Evolutionary conservation across 2,329 filamentous ascomycete species (phyloP), one percentile per base, ranked within the genome.

Genomic region (Cladorrhinum sp.): DNA sequence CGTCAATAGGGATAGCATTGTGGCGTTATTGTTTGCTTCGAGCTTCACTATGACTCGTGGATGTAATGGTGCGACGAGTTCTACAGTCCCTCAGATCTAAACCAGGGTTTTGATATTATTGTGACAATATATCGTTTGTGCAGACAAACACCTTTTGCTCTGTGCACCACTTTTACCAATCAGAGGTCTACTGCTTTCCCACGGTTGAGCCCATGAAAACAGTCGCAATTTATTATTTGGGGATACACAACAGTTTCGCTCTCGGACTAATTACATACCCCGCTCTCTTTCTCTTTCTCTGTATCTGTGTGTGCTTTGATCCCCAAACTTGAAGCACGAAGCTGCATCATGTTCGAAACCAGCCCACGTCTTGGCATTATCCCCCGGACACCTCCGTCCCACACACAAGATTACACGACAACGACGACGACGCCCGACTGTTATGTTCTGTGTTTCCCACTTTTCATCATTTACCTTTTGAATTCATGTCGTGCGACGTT

Each of bases 11-110:
- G 18, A 32, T 10, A 23, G 6, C 18, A 23, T 4, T 12, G 50
- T 52, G 50, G 50, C 50, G 50, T 29, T 29, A 20, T 9, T 52
- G 50, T 52, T 52, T 52, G 50, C 25, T 52, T 32, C 8, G 18
- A 48, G 13, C 6, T 9, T n/a, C 8, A 5, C 18, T n/a, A 7
- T 48, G 16, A 48, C 41, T 48, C 41, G 41, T 16, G 5, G 18
- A 20, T 7, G 7, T 6, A 13, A 32, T 48, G 41, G 41, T 48
- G 41, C 13, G 41, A 48, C 29, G n/a, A n/a, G n/a, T n/a, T n/a
- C n/a, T n/a, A n/a, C n/a, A n/a, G n/a, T n/a, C n/a, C n/a, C n/a
- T n/a, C n/a, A n/a, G n/a, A 32, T 32, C 29, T 7, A 32, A 32
- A 32, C 29, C 29, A 32, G 29, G 29, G n/a, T n/a, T n/a, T n/a